Conservation (phyloP, 768 basidiomycete genomes). For the Rhizopogon vulgaris region DNA sequence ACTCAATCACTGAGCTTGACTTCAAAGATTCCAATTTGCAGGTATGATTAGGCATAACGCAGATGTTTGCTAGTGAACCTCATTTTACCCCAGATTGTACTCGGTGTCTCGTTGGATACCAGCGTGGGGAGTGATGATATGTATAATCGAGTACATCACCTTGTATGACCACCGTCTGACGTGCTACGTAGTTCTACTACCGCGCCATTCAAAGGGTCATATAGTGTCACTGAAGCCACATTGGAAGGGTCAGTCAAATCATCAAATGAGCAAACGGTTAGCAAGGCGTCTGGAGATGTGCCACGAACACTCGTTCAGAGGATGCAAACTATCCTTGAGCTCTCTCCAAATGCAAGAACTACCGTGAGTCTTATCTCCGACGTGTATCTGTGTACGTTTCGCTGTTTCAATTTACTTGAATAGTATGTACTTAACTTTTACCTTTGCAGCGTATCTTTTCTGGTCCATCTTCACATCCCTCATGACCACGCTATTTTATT, state of each 20-base stretch:
- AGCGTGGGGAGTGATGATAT: slow-evolving; percentile 27
- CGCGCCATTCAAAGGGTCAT: slow-evolving; percentile 1
- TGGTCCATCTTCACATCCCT: slow-evolving; percentile 82
- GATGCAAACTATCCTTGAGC: background rate
- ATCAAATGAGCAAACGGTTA: background rate
- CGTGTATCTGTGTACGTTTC: slow-evolving; percentile 48
- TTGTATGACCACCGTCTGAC: slow-evolving; percentile 25
- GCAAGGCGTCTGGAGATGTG: background rate
- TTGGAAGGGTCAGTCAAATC: background rate
- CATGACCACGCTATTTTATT: slow-evolving; percentile 81
- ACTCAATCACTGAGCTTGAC: slow-evolving; percentile 60
- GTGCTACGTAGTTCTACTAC: slow-evolving; percentile 14
- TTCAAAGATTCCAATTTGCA: slow-evolving; percentile 48
- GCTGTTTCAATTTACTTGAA: background rate
- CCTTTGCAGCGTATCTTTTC: slow-evolving; percentile 58
- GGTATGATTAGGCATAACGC: slow-evolving; percentile 27
- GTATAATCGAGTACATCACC: slow-evolving; percentile 40
- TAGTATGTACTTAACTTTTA: background rate
- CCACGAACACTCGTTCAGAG: background rate
- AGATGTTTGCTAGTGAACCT: background rate
- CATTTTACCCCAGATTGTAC: slow-evolving; percentile 12
- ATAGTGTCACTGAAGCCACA: background rate
- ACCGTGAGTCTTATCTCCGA: slow-evolving; percentile 35
- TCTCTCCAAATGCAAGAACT: slow-evolving; percentile 4
- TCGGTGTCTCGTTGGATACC: slow-evolving; percentile 23